Percentiles rank a stretch among this genome's conserved stretches.
Conservation (phyloP, 2,329 filamentous ascomycete genomes). For the Paraphaeosphaeria minitans region DNA sequence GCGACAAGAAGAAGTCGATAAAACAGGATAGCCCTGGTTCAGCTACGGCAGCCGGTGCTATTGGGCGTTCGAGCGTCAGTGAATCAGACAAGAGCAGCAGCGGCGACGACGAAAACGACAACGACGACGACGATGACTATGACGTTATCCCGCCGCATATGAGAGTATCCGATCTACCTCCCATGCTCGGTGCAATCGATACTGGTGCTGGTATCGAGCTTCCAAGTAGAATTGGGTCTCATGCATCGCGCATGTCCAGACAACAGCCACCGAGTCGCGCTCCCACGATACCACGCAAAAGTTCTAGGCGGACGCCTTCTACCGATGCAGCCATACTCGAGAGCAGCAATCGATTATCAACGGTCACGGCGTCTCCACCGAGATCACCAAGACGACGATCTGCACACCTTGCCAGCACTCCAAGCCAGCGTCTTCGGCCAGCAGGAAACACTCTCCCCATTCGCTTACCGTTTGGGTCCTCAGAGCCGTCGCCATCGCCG, state of each 20-base stretch:
- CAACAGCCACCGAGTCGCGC: constrained; percentile 35
- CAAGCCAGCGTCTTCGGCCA: constrained; percentile 34
- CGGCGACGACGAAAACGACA: constrained; percentile 53
- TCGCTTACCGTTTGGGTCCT: constrained; percentile 45
- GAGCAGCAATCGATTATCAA: constrained; percentile 32
- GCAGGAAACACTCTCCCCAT: constrained; percentile 28
- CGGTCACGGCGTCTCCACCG: constrained; percentile 31
- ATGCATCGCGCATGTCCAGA: constrained; percentile 52
- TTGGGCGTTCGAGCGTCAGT: constrained; percentile 25
- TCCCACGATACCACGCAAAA: constrained; percentile 68
- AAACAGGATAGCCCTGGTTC: constrained; percentile 15
- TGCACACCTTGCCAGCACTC: constrained; percentile 10
- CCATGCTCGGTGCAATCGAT: constrained; percentile 65
- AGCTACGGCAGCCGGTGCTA: constrained; percentile 22
- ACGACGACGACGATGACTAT: constrained; percentile 53
- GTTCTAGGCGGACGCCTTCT: constrained; percentile 58
- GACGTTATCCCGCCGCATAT: constrained; percentile 42
- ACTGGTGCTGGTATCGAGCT: constrained; percentile 65
- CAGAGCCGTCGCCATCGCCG: constrained; percentile 42
- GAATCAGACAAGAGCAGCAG: constrained; percentile 49
- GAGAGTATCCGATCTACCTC: constrained; percentile 57
- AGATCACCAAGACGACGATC: constrained; percentile 23
- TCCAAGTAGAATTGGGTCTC: constrained; percentile 67
- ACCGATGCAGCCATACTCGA: constrained; percentile 35
- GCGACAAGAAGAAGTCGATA: constrained; percentile 18